phyloP scores from a whole-genome alignment of 768 basidiomycete species.

The Lentinula aciculospora region DNA sequence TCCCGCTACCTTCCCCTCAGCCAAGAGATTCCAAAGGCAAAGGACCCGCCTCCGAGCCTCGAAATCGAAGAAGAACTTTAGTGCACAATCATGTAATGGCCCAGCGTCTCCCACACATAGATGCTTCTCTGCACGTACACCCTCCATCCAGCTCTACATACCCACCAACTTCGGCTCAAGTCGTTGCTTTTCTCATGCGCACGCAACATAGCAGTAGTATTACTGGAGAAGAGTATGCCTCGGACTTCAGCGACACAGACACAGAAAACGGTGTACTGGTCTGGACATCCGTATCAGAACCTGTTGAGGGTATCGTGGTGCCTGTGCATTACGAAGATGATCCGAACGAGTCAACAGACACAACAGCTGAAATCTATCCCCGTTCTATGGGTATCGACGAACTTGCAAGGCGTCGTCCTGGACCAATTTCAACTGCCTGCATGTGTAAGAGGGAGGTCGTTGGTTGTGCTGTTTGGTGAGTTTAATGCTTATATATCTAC shows the following conservation, averaged over 20 bases:
- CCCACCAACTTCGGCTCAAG: constrained; percentile 1
- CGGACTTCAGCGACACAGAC: neutral
- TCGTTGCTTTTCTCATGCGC: neutral
- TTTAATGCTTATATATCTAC: neutral
- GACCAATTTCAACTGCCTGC: constrained; percentile 39
- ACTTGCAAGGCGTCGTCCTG: neutral
- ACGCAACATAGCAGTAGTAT: neutral
- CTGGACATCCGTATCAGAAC: constrained; percentile 53
- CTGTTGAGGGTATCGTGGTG: constrained; percentile 47
- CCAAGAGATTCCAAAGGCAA: neutral
- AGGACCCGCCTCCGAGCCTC: neutral
- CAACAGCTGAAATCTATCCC: constrained; percentile 21
- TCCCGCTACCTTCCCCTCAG: neutral
- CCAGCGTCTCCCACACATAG: constrained; percentile 2
- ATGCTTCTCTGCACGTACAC: constrained; percentile 2
- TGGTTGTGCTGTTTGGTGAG: constrained; percentile 57
- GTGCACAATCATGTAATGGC: neutral
- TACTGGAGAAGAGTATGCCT: neutral
- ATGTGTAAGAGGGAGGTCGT: constrained; percentile 66
- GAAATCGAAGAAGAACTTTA: neutral
- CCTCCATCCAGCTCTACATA: neutral
- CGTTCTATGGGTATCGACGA: neutral
- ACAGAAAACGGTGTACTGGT: constrained; percentile 21
- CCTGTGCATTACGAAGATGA: constrained; percentile 53
- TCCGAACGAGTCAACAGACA: constrained; percentile 31